These are phyloP conservation scores for Suillus sp. DNA, from an alignment of 768 basidiomycete species.

Conservation along the genomic window DNA sequence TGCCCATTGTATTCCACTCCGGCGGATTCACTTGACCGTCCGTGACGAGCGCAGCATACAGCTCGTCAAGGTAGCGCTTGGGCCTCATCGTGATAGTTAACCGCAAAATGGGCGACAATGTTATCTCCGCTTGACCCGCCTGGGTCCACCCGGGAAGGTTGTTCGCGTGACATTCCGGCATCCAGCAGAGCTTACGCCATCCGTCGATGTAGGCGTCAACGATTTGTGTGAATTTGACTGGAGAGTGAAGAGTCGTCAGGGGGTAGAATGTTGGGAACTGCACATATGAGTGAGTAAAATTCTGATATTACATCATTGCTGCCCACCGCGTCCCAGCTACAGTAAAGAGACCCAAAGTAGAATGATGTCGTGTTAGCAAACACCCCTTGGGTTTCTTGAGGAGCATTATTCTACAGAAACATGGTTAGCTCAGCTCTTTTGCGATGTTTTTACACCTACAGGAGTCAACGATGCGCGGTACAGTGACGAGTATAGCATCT, in stretches of 20 bases:
- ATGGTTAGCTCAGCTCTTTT: slow-evolving; percentile 1
- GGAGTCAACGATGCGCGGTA: slow-evolving; percentile 68
- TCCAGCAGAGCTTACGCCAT: slow-evolving; percentile 72
- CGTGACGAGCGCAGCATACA: slow-evolving; percentile 61
- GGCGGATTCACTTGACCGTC: slow-evolving; percentile 68
- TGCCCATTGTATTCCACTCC: slow-evolving; percentile 68
- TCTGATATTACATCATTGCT: not conserved
- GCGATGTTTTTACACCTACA: slow-evolving; percentile 36
- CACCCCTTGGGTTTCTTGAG: slow-evolving; percentile 62
- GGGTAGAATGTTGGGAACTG: slow-evolving; percentile 74
- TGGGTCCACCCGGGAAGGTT: slow-evolving; percentile 76
- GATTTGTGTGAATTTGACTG: slow-evolving; percentile 67
- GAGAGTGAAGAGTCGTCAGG: slow-evolving; percentile 64
- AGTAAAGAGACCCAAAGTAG: slow-evolving; percentile 74
- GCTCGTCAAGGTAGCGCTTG: slow-evolving; percentile 55
- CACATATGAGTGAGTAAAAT: not conserved
- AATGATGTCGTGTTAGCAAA: slow-evolving; percentile 59
- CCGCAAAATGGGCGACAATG: slow-evolving; percentile 70
- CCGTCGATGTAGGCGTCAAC: slow-evolving; percentile 74
- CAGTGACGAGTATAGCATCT: slow-evolving; percentile 68
- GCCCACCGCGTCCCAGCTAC: slow-evolving; percentile 59
- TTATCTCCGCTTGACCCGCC: slow-evolving; percentile 68
- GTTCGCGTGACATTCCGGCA: slow-evolving; percentile 71
- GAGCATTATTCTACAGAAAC: slow-evolving; percentile 61
- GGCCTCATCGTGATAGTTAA: slow-evolving; percentile 71